Evolutionary conservation across 768 basidiomycete genomes (phyloP).

Genomic region (Mycena belliarum): DNA sequence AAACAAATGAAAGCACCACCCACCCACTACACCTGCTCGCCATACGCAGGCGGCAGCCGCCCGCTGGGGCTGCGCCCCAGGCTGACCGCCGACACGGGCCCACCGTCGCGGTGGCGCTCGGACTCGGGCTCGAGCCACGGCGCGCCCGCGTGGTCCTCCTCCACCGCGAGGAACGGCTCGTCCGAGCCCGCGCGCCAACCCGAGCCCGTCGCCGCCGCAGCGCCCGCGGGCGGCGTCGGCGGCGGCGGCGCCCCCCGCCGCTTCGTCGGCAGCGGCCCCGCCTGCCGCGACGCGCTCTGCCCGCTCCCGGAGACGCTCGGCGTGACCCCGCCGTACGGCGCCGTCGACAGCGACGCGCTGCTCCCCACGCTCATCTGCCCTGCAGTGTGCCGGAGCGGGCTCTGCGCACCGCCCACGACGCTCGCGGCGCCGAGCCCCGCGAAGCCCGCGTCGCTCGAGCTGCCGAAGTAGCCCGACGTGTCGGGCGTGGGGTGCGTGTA

Average conservation of each 20-base stretch:
- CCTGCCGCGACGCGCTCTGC: conserved; percentile 3
- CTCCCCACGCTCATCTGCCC: conserved; percentile 11
- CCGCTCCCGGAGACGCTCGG: neutral
- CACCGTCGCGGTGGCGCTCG: conserved; percentile 24
- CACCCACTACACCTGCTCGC: conserved; percentile 12
- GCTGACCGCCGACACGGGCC: conserved; percentile 16
- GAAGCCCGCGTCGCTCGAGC: neutral
- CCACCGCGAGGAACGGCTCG: conserved; percentile 19
- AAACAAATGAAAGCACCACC: neutral
- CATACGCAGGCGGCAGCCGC: conserved; percentile 27
- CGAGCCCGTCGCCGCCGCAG: neutral
- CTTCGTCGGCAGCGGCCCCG: conserved; percentile 19
- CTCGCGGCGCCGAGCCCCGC: neutral
- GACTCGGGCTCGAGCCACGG: neutral
- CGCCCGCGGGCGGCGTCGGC: neutral
- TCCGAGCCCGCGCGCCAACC: conserved; percentile 9
- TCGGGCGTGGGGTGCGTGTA: too few species aligned
- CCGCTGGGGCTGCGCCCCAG: conserved; percentile 21
- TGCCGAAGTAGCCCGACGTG: neutral
- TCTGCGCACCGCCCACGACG: neutral
- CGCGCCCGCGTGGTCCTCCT: neutral
- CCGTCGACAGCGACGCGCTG: neutral
- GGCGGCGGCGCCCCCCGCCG: neutral
- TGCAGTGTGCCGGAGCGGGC: neutral
- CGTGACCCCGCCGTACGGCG: neutral